Evolutionary conservation across 2,329 filamentous ascomycete species (phyloP).

Genomic region (Trichoderma semiorbis): DNA sequence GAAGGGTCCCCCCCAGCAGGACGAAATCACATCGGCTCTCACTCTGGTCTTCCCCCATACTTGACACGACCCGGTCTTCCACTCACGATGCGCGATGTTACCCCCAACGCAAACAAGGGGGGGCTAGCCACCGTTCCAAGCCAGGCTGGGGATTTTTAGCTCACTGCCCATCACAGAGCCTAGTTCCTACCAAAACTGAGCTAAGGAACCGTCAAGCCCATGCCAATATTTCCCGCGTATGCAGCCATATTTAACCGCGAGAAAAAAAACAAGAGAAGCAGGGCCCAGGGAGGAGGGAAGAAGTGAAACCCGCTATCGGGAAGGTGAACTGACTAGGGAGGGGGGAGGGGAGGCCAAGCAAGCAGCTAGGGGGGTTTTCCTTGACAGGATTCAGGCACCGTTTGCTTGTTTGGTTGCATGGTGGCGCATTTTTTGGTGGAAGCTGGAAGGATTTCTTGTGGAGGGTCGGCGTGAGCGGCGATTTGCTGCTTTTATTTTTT

Average conservation of each 20-base stretch:
- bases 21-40: not conserved
- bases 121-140: not conserved
- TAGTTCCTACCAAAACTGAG: not conserved
- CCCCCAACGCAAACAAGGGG: conserved; percentile 13
- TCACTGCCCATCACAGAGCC: not conserved
- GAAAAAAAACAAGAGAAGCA: not conserved
- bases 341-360: not conserved
- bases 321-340: not conserved
- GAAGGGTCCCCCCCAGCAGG: not conserved
- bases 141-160: not conserved
- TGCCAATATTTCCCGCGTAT: not conserved
- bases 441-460: not conserved
- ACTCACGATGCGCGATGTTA: conserved; percentile 8
- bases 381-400: not conserved
- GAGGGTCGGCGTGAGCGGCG: not conserved
- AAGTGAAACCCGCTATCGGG: conserved; percentile 8
- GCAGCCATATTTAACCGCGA: conserved; percentile 7
- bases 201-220: not conserved
- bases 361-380: not conserved
- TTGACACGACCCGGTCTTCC: not conserved
- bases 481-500: not conserved
- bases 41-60: not conserved
- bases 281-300: not conserved
- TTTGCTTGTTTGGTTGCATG: not conserved
- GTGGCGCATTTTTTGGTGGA: not conserved